Percentiles rank a stretch among this genome's conserved stretches.
phyloP scores from a whole-genome alignment of 805 yeast species.

The Kodamaea neixiangensis region DNA sequence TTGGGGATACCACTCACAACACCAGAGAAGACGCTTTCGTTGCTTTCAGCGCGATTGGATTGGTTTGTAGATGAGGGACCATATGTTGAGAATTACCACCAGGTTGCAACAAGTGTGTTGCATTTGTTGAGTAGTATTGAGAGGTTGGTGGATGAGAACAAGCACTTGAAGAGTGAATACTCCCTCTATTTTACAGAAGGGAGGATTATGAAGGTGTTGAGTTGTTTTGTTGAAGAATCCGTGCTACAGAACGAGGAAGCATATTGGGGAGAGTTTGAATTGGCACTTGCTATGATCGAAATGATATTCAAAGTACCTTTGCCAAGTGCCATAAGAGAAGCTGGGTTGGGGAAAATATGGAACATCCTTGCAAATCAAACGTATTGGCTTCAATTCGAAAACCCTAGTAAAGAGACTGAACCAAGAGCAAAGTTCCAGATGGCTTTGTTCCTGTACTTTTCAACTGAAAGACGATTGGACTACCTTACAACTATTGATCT shows the following conservation, averaged over 20 bases:
- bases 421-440: conserved; percentile 1
- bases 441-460: neutral
- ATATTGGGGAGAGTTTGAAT: neutral
- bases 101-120: neutral
- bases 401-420: neutral
- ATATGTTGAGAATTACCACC: neutral
- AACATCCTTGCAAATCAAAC: neutral
- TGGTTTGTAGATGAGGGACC: conserved; percentile 9
- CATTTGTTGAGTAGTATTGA: neutral
- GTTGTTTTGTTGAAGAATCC: neutral
- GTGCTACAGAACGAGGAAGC: neutral
- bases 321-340: neutral
- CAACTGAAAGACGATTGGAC: neutral
- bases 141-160: neutral
- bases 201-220: conserved; percentile 1
- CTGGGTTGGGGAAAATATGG: neutral
- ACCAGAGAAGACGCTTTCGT: conserved; percentile 2
- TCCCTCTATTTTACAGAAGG: conserved; percentile 6
- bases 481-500: neutral
- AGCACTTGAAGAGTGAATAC: neutral
- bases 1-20: neutral
- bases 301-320: neutral
- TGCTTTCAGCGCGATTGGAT: conserved; percentile 7
- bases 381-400: neutral
- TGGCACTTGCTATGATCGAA: neutral